Evolutionary conservation across 1,139 yeast species (phyloP).

Genomic region (Candida tetrigidarum): DNA sequence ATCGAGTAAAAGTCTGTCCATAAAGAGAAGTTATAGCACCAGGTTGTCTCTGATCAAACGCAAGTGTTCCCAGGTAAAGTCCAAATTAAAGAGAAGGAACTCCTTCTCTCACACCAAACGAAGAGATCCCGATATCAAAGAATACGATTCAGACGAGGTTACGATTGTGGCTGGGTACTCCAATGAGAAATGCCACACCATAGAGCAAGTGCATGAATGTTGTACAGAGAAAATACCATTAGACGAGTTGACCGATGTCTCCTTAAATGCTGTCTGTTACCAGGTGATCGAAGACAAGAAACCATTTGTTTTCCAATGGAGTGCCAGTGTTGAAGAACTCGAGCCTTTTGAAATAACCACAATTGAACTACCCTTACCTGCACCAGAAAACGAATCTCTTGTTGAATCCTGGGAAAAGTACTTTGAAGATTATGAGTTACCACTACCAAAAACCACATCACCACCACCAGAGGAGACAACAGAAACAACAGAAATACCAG

Average conservation of each 20-base stretch:
- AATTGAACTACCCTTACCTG: background rate
- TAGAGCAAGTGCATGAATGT: background rate
- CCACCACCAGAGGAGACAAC: background rate
- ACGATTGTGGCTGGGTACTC: conserved; percentile 9
- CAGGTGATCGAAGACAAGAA: conserved; percentile 1
- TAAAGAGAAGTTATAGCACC: background rate
- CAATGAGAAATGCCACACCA: background rate
- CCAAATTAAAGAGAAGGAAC: background rate
- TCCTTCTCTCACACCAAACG: background rate
- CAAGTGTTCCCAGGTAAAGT: background rate
- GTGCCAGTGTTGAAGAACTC: background rate
- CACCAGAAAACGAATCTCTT: conserved; percentile 1
- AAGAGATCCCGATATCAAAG: background rate
- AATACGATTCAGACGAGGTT: conserved; percentile 10
- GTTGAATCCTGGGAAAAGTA: background rate
- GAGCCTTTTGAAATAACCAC: background rate
- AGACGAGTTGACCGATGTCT: conserved; percentile 8
- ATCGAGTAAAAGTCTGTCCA: background rate
- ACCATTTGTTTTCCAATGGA: background rate
- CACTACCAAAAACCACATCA: background rate
- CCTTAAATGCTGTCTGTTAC: background rate
- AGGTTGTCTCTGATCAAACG: background rate
- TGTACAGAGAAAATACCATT: conserved; percentile 5
- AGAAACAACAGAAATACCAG: background rate
- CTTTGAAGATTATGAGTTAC: background rate